These are phyloP conservation scores for Fusarium austroafricanum DNA, from an alignment of 2,329 filamentous ascomycete species.

Conservation along the genomic window DNA sequence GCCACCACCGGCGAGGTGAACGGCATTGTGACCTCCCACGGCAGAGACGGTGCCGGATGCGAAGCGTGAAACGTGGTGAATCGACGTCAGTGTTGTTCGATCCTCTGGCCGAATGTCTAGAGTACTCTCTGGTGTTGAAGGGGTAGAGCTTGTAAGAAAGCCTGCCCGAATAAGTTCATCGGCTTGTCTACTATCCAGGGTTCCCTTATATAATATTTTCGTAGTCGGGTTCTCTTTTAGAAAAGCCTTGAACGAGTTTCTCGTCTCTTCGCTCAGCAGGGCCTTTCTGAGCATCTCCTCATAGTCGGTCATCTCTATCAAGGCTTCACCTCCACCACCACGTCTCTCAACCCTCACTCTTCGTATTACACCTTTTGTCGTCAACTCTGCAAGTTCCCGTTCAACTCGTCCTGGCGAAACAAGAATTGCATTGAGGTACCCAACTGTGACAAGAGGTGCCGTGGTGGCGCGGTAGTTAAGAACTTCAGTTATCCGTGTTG, in stretches of 20 bases:
- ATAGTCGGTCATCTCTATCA: constrained; percentile 70
- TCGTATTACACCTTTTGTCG: constrained; percentile 66
- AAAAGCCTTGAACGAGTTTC: constrained; percentile 62
- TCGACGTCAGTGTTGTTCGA: constrained; percentile 66
- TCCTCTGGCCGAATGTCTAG: constrained; percentile 64
- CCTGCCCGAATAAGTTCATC: constrained; percentile 72
- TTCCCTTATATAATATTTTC: constrained; percentile 44
- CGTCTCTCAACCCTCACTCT: constrained; percentile 72
- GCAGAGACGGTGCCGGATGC: constrained; percentile 76
- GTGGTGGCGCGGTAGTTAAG: constrained; percentile 69
- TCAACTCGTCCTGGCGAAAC: constrained; percentile 72
- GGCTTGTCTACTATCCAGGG: constrained; percentile 60
- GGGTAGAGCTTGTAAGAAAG: constrained; percentile 68
- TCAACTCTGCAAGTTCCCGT: constrained; percentile 72
- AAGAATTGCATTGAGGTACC: constrained; percentile 74
- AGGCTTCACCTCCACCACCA: constrained; percentile 71
- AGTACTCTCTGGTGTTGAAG: constrained; percentile 50
- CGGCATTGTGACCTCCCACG: constrained; percentile 74
- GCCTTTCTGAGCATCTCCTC: constrained; percentile 58
- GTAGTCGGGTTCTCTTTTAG: constrained; percentile 63
- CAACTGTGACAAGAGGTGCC: constrained; percentile 73
- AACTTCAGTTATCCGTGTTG: constrained; percentile 70
- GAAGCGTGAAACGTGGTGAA: constrained; percentile 72
- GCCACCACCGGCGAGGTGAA: constrained; percentile 72
- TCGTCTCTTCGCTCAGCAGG: constrained; percentile 56